A percentile compares a stretch with the other conserved stretches of the same genome.
Conservation (phyloP, 345 rosid species). For the Hevea brasiliensis region DNA sequence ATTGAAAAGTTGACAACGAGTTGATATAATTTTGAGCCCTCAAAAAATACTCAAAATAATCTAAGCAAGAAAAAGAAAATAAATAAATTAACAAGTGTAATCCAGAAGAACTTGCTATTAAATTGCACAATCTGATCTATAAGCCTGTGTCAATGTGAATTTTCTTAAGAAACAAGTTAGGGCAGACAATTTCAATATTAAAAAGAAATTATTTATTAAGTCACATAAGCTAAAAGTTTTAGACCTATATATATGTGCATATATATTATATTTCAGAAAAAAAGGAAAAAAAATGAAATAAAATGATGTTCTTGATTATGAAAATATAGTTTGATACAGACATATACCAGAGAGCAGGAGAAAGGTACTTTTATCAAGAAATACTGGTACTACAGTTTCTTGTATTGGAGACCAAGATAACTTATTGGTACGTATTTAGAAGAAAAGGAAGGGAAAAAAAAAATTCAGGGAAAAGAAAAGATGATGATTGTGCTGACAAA, state of each 20-base stretch:
- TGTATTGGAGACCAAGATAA: constrained; percentile 10
- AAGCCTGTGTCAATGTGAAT: constrained; percentile 6
- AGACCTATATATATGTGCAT: neutral
- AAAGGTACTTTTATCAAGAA: neutral
- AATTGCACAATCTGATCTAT: neutral
- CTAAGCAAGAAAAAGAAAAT: neutral
- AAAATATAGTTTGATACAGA: neutral
- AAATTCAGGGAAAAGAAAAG: neutral
- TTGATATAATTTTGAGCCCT: neutral
- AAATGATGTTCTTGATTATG: too few species aligned
- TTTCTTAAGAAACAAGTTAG: constrained; percentile 18
- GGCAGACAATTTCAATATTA: constrained; percentile 5
- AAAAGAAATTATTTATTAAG: constrained; percentile 12
- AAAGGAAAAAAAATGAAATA: too few species aligned
- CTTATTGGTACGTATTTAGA: neutral
- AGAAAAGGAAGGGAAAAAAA: neutral
- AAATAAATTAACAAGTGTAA: constrained; percentile 6
- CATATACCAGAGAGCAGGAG: neutral
- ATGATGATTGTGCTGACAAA: neutral
- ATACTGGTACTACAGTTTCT: neutral
- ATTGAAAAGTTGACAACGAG: neutral
- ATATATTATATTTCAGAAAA: too few species aligned
- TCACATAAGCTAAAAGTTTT: constrained; percentile 3
- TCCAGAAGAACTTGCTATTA: neutral
- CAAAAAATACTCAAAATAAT: neutral